These are phyloP conservation scores for Tarenaya hassleriana DNA, from an alignment of 345 rosid species.

Conservation along the genomic window DNA sequence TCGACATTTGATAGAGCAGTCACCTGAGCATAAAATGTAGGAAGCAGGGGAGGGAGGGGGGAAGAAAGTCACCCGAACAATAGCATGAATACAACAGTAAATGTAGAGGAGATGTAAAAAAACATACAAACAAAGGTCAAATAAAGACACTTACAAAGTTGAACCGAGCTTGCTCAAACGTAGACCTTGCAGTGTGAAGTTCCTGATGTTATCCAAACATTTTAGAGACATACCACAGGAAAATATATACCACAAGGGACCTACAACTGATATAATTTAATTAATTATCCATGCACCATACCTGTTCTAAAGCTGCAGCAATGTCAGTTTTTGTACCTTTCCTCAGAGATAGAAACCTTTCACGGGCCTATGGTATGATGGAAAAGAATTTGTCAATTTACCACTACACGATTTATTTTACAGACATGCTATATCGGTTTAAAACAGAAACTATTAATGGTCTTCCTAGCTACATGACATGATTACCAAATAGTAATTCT, in stretches of 20 bases:
- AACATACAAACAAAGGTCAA: background rate
- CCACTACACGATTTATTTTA: background rate
- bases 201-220: conserved; percentile 46
- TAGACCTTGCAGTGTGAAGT: conserved; percentile 78
- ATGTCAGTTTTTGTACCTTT: conserved; percentile 80
- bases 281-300: conserved; percentile 28
- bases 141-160: conserved; percentile 49
- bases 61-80: background rate
- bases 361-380: conserved; percentile 64
- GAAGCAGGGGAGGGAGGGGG: conserved; percentile 8
- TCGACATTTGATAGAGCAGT: conserved; percentile 91
- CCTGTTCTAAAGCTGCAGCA: conserved; percentile 76
- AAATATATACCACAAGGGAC: conserved; percentile 2
- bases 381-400: conserved; percentile 1
- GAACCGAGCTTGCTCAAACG: conserved; percentile 96
- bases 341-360: conserved; percentile 87
- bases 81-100: background rate
- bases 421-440: background rate
- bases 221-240: background rate
- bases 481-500: background rate
- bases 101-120: conserved; percentile 5
- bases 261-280: conserved; percentile 1
- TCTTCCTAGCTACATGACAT: conserved; percentile 11
- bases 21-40: conserved; percentile 50
- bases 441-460: conserved; percentile 4